Evolutionary conservation across 805 yeast species (phyloP).

Genomic region (Naumovozyma castellii): DNA sequence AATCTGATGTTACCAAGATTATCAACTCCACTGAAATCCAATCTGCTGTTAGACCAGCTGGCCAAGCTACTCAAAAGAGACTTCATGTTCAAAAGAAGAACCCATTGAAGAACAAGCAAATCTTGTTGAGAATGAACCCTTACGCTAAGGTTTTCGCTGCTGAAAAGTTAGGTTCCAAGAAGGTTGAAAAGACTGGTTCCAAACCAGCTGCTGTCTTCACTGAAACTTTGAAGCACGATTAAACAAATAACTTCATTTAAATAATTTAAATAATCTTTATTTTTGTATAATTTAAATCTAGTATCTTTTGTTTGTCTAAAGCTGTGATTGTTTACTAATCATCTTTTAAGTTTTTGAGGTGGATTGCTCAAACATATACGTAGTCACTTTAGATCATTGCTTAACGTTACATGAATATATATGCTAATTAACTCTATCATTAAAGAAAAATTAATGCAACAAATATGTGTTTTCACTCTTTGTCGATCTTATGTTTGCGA

Average conservation of each 20-base stretch:
- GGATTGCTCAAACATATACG: too few species aligned
- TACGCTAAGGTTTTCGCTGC: constrained; percentile 96
- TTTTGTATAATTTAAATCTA: not conserved
- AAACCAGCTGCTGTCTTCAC: constrained; percentile 68
- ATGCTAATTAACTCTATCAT: too few species aligned
- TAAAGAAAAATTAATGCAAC: not conserved
- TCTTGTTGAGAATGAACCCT: constrained; percentile 96
- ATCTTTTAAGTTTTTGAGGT: too few species aligned
- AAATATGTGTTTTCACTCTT: constrained; percentile 48
- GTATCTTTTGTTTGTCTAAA: too few species aligned
- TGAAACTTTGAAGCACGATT: constrained; percentile 56
- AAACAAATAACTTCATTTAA: constrained; percentile 25
- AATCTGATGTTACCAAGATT: constrained; percentile 92
- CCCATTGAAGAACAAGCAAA: constrained; percentile 99
- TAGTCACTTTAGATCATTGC: too few species aligned
- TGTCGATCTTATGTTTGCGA: constrained; percentile 42
- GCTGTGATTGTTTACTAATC: too few species aligned
- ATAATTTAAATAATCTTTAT: constrained; percentile 2
- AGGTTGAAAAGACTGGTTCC: constrained; percentile 55
- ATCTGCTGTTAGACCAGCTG: constrained; percentile 93
- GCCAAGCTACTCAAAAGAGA: constrained; percentile 88
- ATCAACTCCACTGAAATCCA: constrained; percentile 99
- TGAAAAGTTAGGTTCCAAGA: constrained; percentile 79
- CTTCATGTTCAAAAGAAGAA: constrained; percentile 95
- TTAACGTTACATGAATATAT: too few species aligned